phyloP scores from a whole-genome alignment of 1,284 basidiomycete genomes.

The Irpex sp. region DNA sequence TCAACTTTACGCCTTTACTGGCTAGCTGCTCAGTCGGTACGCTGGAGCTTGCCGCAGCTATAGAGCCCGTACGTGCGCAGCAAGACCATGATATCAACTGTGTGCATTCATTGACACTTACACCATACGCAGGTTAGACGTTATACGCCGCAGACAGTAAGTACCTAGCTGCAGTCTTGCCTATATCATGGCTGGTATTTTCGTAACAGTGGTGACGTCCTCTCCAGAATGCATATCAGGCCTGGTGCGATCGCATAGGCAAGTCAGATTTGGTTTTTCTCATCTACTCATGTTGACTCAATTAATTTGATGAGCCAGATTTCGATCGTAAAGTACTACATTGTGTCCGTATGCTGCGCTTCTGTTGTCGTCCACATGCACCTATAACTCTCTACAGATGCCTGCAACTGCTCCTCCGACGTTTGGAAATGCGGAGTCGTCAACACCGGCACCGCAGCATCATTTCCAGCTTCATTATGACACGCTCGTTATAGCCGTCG shows the following conservation, averaged over 20 bases:
- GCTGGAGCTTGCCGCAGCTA: conserved; percentile 74
- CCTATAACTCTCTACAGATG: conserved; percentile 35
- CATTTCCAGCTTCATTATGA: conserved; percentile 56
- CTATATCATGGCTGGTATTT: background rate
- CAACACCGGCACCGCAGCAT: conserved; percentile 12
- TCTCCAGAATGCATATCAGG: conserved; percentile 57
- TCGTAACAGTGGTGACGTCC: background rate
- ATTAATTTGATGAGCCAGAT: conserved; percentile 36
- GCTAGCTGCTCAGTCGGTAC: conserved; percentile 81
- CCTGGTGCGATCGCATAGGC: conserved; percentile 67
- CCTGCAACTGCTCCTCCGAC: conserved; percentile 48
- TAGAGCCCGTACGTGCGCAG: conserved; percentile 65
- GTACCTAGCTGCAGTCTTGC: background rate
- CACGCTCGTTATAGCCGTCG: conserved; percentile 82
- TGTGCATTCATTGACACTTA: background rate
- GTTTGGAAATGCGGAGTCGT: conserved; percentile 16
- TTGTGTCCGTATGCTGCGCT: conserved; percentile 41
- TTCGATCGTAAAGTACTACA: conserved; percentile 57
- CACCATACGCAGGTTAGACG: conserved; percentile 41
- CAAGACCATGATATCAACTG: background rate
- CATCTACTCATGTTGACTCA: background rate
- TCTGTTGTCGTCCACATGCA: background rate
- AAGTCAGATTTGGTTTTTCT: background rate
- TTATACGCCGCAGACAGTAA: conserved; percentile 40
- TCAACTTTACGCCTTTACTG: conserved; percentile 82